A percentile compares a stretch with the other conserved stretches of the same genome.
Evolutionary conservation across 192 early-diverging fungal species (phyloP).

Genomic region (Entrophospora sp.): DNA sequence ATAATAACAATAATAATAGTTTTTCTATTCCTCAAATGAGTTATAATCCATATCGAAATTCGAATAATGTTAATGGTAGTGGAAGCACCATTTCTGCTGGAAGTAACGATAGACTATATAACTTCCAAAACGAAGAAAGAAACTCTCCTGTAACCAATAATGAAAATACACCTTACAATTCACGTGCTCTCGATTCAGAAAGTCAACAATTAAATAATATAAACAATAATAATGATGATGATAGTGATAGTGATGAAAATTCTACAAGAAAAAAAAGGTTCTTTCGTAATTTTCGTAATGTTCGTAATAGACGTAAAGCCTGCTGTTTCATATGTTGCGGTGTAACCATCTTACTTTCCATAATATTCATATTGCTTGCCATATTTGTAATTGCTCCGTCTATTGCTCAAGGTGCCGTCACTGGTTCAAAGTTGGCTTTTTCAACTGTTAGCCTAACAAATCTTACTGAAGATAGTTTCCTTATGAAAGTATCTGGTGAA

Average conservation of each 20-base stretch:
- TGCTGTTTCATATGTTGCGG: conserved; percentile 43
- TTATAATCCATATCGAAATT: not conserved
- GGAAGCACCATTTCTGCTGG: too few species aligned
- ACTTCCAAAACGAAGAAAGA: too few species aligned
- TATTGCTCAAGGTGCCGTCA: conserved; percentile 41
- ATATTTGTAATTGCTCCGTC: conserved; percentile 47
- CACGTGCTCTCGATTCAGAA: too few species aligned
- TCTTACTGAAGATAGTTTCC: not conserved
- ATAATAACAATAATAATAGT: not conserved
- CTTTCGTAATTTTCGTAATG: too few species aligned
- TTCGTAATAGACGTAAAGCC: conserved; percentile 1
- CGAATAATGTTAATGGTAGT: not conserved
- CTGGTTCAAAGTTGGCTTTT: conserved; percentile 32
- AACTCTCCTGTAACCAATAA: too few species aligned
- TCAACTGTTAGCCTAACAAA: not conserved
- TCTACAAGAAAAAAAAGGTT: not conserved
- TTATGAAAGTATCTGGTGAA: conserved; percentile 2
- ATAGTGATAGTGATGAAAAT: not conserved
- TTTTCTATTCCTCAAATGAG: not conserved
- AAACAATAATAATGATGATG: not conserved
- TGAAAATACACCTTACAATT: too few species aligned
- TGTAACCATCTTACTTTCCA: conserved; percentile 34
- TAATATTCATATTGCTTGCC: conserved; percentile 33
- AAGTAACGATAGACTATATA: too few species aligned
- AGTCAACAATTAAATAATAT: not conserved